Evolutionary conservation across 176 grass and related monocot species (phyloP).

Genomic region (Neostapfia colusana): DNA sequence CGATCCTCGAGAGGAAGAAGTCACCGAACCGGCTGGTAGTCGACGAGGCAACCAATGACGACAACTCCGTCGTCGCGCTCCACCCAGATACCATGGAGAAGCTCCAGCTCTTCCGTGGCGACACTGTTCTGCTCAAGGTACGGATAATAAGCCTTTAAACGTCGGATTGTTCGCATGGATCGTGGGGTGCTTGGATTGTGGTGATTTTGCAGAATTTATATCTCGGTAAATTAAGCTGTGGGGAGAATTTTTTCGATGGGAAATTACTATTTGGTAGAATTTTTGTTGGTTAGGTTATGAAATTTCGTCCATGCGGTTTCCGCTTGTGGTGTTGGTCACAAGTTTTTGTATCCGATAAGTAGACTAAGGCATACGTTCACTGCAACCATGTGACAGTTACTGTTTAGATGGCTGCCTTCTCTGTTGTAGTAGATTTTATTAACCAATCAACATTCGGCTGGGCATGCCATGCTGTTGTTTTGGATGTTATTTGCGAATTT

Average conservation of each 20-base stretch:
- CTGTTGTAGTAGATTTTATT: neutral
- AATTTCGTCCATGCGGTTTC: neutral
- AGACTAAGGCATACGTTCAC: neutral
- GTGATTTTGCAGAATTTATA: neutral
- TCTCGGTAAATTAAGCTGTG: neutral
- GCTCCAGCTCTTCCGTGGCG: conserved; percentile 79
- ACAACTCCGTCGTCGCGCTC: conserved; percentile 75
- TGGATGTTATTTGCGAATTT: neutral
- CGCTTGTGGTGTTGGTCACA: neutral
- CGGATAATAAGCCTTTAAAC: neutral
- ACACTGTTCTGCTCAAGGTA: conserved; percentile 84
- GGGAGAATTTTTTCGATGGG: neutral
- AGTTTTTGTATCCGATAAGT: neutral
- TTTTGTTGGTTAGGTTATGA: neutral
- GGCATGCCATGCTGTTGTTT: neutral
- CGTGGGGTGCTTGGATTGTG: neutral
- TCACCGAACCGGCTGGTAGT: conserved; percentile 73
- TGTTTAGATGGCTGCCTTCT: neutral
- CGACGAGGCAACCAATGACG: conserved; percentile 81
- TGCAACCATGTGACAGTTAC: neutral
- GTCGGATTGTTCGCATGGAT: neutral
- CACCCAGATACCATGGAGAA: conserved; percentile 83
- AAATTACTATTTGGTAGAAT: neutral
- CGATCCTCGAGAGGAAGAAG: conserved; percentile 85
- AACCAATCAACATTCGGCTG: neutral